Base-by-base conservation (phyloP, 1,284 basidiomycete species). In the Taiwanofungus camphoratus region DNA sequence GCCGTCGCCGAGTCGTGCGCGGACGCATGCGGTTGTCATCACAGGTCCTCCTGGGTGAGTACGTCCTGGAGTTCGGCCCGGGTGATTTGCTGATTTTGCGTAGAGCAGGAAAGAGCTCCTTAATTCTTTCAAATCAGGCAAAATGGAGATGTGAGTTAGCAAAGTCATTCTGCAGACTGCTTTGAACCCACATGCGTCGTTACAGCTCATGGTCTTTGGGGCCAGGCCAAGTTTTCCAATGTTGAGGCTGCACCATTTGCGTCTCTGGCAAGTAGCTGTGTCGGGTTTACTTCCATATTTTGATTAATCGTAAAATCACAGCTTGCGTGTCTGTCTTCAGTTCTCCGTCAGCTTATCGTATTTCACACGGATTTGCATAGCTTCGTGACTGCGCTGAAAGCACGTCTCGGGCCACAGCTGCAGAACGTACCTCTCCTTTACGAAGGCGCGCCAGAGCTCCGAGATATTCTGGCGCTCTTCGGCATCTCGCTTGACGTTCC, bases 61-160 rank as follows among this genome's bases (percentile, higher is more conserved):
- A 30, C 26, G 43, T 20, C 16, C 13, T 4, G 2, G 3, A 15
- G 19, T 11, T 5, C 26, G 7, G 3, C 1, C n/a, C 18, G 20
- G 15, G 16, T 4, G 5, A 9, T 22, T 38, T 44, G 5, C 43
- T 32, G 13, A 18, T 21, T 21, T 12, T 15, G n/a, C 43, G 22
- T 48, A 82, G 81, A 12, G 74, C 79, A 16, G 82, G 81, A n/a
- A 85, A 86, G 59, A 84, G 79, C 50, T 81, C 80, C 0, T 70
- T 86, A 46, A 70, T 85, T 42, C 63, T 83, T 22, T 75, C 72
- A 5, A 75, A 83, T 50, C 82, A 85, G 56, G 78, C 80, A 4
- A 78, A 76, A 58, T 85, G 82, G 82, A 63, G 81, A 64, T 70
- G 79, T 80, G 55, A 53, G 72, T 57, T n/a, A 20, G 30, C 11